Percentiles rank a stretch among this genome's conserved stretches.
Evolutionary conservation across 345 rosid genomes (phyloP).

Genomic region (Dimocarpus longan): DNA sequence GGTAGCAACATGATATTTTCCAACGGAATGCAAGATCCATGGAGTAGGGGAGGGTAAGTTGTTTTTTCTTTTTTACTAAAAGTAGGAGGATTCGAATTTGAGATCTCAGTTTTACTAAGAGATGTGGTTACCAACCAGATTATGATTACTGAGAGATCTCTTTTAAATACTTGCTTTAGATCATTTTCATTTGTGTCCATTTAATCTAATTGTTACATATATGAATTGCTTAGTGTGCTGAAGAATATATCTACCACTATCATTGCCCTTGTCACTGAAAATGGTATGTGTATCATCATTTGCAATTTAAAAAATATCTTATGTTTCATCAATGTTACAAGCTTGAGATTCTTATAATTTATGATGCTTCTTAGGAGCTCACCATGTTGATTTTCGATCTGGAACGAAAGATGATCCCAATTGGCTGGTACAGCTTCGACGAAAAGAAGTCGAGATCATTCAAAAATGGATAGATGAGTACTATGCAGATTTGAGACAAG

Average conservation of each 20-base stretch:
- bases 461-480: conserved; percentile 59
- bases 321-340: not conserved
- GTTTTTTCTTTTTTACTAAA: not conserved
- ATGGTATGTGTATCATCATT: conserved; percentile 38
- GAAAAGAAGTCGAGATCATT: conserved; percentile 61
- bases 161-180: not conserved
- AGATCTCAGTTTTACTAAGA: too few relatives aligned
- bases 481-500: conserved; percentile 43
- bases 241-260: conserved; percentile 69
- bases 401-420: conserved; percentile 58
- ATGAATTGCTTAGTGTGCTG: conserved; percentile 49
- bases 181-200: not conserved
- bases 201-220: not conserved
- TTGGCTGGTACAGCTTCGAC: conserved; percentile 66
- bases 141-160: too few relatives aligned
- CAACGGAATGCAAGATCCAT: conserved; percentile 77
- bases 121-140: too few relatives aligned
- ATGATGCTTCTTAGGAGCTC: conserved; percentile 54
- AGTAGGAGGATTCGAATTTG: too few relatives aligned
- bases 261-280: conserved; percentile 61
- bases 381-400: conserved; percentile 64
- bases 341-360: not conserved
- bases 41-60: conserved; percentile 83
- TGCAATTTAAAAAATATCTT: not conserved
- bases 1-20: conserved; percentile 78